Conservation (phyloP, 164 flowering plant genomes). For the Chimonanthus praecox region DNA sequence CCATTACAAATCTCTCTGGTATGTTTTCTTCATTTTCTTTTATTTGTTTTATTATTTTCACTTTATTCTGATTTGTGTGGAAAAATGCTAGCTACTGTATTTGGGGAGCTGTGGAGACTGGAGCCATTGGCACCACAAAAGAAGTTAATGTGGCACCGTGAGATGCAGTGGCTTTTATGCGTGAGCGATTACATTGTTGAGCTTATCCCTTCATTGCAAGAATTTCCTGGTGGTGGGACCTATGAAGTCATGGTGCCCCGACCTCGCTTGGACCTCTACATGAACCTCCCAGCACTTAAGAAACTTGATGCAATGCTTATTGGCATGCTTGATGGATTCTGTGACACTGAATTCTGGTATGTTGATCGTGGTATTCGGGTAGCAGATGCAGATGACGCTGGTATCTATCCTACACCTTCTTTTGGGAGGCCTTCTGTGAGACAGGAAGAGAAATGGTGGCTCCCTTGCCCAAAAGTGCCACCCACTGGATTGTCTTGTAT, state of each 20-base stretch:
- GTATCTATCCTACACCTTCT: slow-evolving; percentile 17
- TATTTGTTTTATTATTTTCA: not conserved
- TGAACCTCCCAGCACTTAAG: slow-evolving; percentile 72
- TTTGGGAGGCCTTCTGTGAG: slow-evolving; percentile 38
- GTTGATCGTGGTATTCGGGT: slow-evolving; percentile 51
- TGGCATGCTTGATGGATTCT: slow-evolving; percentile 56
- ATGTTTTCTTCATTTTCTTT: not conserved
- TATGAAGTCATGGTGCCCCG: slow-evolving; percentile 71
- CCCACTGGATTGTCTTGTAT: slow-evolving; percentile 52
- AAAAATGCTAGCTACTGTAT: slow-evolving; percentile 49
- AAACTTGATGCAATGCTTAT: slow-evolving; percentile 72
- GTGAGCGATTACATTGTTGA: slow-evolving; percentile 76
- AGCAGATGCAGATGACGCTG: slow-evolving; percentile 26
- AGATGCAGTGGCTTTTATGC: slow-evolving; percentile 75
- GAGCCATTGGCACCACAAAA: slow-evolving; percentile 64
- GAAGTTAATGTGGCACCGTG: slow-evolving; percentile 69
- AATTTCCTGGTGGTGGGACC: slow-evolving; percentile 67
- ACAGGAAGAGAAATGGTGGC: slow-evolving; percentile 84
- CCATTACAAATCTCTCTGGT: slow-evolving; percentile 82
- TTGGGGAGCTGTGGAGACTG: slow-evolving; percentile 78
- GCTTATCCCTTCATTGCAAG: slow-evolving; percentile 58
- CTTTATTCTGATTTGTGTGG: not conserved
- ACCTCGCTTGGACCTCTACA: slow-evolving; percentile 53
- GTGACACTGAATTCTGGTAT: slow-evolving; percentile 49
- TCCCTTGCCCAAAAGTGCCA: slow-evolving; percentile 72